A percentile compares a stretch with the other conserved stretches of the same genome.
Evolutionary conservation across 805 yeast species (phyloP).

Genomic region (Hanseniaspora guilliermondii): DNA sequence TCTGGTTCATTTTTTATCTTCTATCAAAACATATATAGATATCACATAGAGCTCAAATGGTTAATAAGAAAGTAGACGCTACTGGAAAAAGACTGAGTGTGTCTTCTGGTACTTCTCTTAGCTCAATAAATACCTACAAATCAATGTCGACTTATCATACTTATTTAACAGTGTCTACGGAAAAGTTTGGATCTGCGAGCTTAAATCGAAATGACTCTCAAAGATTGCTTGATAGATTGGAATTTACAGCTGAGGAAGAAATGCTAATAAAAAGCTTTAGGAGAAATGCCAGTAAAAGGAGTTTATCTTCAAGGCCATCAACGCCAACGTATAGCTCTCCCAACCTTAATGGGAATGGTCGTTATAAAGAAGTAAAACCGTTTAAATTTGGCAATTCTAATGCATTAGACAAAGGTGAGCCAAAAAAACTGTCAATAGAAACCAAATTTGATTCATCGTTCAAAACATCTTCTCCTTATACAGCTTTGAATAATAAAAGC

Average conservation of each 20-base stretch:
- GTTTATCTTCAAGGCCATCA: not conserved
- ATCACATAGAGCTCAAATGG: not conserved
- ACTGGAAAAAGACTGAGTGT: slow-evolving; percentile 18
- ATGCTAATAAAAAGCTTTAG: slow-evolving; percentile 22
- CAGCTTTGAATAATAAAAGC: not conserved
- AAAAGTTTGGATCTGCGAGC: not conserved
- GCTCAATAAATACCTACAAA: slow-evolving; percentile 3
- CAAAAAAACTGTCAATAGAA: not conserved
- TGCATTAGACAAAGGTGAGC: too few relatives aligned
- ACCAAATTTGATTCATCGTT: not conserved
- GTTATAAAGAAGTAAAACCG: not conserved
- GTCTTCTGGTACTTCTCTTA: slow-evolving; percentile 24
- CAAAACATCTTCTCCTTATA: not conserved
- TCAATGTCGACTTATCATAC: slow-evolving; percentile 10
- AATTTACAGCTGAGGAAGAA: slow-evolving; percentile 24
- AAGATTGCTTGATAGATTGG: slow-evolving; percentile 26
- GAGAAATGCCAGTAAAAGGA: slow-evolving; percentile 18
- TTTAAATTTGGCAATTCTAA: not conserved
- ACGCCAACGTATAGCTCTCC: not conserved
- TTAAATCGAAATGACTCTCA: slow-evolving; percentile 16
- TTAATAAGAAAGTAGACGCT: not conserved
- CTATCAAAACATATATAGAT: too few relatives aligned
- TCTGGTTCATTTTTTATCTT: not conserved
- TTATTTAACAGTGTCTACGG: slow-evolving; percentile 1
- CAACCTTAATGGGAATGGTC: not conserved